Base-by-base conservation (phyloP, 2,329 filamentous ascomycete species). In the Lecanicillium sp. region DNA sequence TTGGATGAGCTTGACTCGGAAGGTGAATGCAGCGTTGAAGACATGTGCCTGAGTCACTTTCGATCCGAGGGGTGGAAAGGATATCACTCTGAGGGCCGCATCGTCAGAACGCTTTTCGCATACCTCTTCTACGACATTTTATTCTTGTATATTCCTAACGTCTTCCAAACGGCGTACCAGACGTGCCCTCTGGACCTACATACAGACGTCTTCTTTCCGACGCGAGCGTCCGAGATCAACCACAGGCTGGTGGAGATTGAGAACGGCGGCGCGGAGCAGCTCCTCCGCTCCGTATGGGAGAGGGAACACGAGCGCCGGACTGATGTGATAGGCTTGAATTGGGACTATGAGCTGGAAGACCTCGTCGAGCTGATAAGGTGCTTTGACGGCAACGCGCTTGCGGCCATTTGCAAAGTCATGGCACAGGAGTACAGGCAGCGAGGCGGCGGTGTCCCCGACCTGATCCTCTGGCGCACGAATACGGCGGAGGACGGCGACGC, bases 131-230 rank as follows among this genome's bases (percentile, higher is more conserved):
- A 84, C 70, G 91, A 98, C 65, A 79, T 97, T 20, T 72, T 98
- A 6, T 97, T 97, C 67, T 74, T 89, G 21, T 95, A 95, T 65
- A 79, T 97, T 5, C 91, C 93, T 21, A 95, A 97, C 58, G 91
- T 98, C 48, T 98, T 98, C 65, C 91, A 97, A 63, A 98, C 93
- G 5, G 81, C 86, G 1, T 98, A 88, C 62, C 93, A 98, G 66
- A 95, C 89, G 0, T 95, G 89, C 60, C 93, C 93, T 1, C 71
- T 98, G 3, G 93, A 98, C 63, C 71, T 98, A 5, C 86, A 94
- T 62, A 95, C 90, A 0, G 93, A 98, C 62, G 83, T 86, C 3
- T 98, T 98, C 69, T 97, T 88, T 61, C 79, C 87, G 0, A 81
- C 84, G 1, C 79, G 93, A n/a, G 81, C 86, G 29, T 89, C 85